Evolutionary conservation across 345 rosid species (phyloP).

Genomic region (Euclidium syriacum): DNA sequence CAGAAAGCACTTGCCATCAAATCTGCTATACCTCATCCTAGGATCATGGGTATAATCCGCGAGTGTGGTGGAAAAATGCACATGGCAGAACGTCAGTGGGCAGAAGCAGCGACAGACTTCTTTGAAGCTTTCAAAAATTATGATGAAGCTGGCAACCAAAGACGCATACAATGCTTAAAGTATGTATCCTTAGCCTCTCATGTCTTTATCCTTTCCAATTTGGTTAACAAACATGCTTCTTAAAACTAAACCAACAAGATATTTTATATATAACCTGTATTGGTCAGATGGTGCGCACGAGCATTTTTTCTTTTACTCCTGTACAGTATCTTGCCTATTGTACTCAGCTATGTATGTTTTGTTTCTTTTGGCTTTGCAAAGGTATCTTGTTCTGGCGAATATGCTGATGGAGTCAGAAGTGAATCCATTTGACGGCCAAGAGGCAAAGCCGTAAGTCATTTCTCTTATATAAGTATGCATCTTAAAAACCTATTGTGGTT

Average conservation of each 20-base stretch:
- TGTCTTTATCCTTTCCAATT: background rate
- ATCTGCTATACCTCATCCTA: constrained; percentile 99
- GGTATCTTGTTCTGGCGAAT: constrained; percentile 96
- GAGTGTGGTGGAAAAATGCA: constrained; percentile 99
- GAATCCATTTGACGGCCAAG: constrained; percentile 98
- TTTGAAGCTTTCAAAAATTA: constrained; percentile 99
- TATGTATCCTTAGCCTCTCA: constrained; percentile 36
- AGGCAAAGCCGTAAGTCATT: constrained; percentile 92
- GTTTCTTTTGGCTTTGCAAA: constrained; percentile 22
- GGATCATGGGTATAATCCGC: constrained; percentile 98
- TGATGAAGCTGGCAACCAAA: constrained; percentile 99
- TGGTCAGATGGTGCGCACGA: background rate
- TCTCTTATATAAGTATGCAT: background rate
- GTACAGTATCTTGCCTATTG: background rate
- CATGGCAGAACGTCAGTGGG: constrained; percentile 99
- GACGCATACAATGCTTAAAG: constrained; percentile 98
- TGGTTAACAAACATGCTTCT: background rate
- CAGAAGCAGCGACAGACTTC: constrained; percentile 97
- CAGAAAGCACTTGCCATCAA: constrained; percentile 97
- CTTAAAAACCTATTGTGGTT: background rate
- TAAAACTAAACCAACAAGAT: background rate
- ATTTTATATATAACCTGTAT: background rate
- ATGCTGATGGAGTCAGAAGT: constrained; percentile 99
- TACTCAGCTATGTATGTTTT: background rate
- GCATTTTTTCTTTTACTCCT: background rate